Evolutionary conservation across 192 early-diverging fungal genomes (phyloP), one percentile per base, ranked within the genome.

Genomic region (Cladochytrium replicatum): DNA sequence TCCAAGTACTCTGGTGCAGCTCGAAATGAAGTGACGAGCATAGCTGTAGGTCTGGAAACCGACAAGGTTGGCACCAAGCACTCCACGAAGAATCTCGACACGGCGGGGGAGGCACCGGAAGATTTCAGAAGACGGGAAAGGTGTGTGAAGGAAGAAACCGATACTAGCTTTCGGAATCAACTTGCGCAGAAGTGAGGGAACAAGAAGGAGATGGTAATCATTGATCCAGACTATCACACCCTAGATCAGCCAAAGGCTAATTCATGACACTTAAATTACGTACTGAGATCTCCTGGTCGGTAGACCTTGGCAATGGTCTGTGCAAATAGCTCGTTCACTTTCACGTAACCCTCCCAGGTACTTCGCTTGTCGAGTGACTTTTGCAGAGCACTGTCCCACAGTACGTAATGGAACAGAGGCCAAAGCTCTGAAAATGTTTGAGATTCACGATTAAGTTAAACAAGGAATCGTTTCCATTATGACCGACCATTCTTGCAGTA

Each of bases 31-130:
- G 57, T 99, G 95, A 4, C 75, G 48, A 3, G 89, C 84, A 57
- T 96, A 93, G 3, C 88, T 89, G 64, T 91, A 96, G 3, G 92
- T 96, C 80, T 98, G 94, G 66, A 96, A 96, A 11, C 89, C 93
- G 43, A 97, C 82, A 64, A 91, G 77, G 47, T 85, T 89, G n/a
- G 91, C 72, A 28, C 91, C 92, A 2, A 99, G 71, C 52, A 99
- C 78, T 29, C 93, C 95, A 27, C 75, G 57, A 28, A 96, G 63
- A 11, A 96, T 76, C 41, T 92, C 81, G 31, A 78, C 82, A 48
- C 93, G 86, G 75, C 74, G 66, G 6, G 77, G 67, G 5, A 79
- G 54, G 52, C 75, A 75, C 4, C 77, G 59, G 58, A 79, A 80
- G 13, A 80, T 69, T 43, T 79, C 75, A 0, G 71, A 78, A 22